Base-by-base conservation (phyloP, 2,329 filamentous ascomycete species). In the Neonectria magnoliae region DNA sequence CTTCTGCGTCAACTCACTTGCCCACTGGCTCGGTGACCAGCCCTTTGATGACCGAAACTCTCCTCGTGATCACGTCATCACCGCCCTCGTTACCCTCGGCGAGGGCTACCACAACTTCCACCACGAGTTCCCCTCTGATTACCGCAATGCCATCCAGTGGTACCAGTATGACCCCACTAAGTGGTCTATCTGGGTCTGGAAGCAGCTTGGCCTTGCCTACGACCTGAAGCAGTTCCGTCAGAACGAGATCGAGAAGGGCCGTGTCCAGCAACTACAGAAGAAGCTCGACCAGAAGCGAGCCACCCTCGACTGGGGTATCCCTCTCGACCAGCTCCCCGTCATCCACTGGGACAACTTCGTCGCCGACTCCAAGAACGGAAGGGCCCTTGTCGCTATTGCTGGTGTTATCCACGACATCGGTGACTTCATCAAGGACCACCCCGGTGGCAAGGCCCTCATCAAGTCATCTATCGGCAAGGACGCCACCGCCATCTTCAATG, bases 61-160 rank as follows among this genome's bases (percentile, higher is more conserved):
- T 66, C 93, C 93, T 68, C 91, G 93, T 78, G 93, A 97, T 76
- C 93, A 97, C 81, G 87, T 95, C 77, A 88, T 97, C 81, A 97
- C 93, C 44, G 93, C 93, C 48, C 82, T 97, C 18, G 90, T 93
- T 72, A 97, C 93, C 47, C 90, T 97, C 22, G 93, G 93, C 53
- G 93, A 94, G 82, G 93, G 93, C 31, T 97, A 97, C 84, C 93
- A 97, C 87, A 97, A 97, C 87, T 97, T 97, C 87, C 93, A 97
- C 83, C 93, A 97, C 86, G 93, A 97, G 80, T 97, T 97, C 82
- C 93, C 93, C 59, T 95, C 92, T 11, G 93, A 97, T 80, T 97
- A 96, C 88, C 92, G 93, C 78, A 97, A 97, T 78, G 93, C 93
- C 67, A 95, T 96, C 72, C 86, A 93, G 81, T 97, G 93, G 93